Conservation (phyloP, 2,329 filamentous ascomycete species). For the Sporothrix inflata region DNA sequence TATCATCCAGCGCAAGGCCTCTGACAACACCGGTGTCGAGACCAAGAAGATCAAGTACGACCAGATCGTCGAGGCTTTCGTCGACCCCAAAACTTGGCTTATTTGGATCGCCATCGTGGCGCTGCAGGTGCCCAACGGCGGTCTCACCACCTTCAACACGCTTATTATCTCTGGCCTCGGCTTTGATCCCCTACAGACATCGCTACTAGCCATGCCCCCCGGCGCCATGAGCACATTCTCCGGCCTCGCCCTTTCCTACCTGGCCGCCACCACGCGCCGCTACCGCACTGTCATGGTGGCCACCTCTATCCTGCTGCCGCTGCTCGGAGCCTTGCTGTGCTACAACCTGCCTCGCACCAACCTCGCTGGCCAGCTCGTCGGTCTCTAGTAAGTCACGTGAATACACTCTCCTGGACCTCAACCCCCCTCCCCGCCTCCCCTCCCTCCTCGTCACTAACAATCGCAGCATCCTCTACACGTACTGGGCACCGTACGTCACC, state of each 20-base stretch:
- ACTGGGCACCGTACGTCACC: slow-evolving; percentile 35
- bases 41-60: slow-evolving; percentile 33
- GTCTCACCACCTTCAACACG: slow-evolving; percentile 30
- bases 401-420: too few species aligned
- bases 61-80: slow-evolving; percentile 33
- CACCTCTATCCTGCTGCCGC: slow-evolving; percentile 41
- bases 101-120: slow-evolving; percentile 36
- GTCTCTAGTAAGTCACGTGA: slow-evolving; percentile 31
- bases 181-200: slow-evolving; percentile 28
- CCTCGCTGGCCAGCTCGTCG: slow-evolving; percentile 35
- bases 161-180: slow-evolving; percentile 30
- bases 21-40: slow-evolving; percentile 36
- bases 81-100: slow-evolving; percentile 36
- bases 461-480: slow-evolving; percentile 33
- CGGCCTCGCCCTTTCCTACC: slow-evolving; percentile 33
- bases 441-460: background rate
- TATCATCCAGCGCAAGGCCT: slow-evolving; percentile 34
- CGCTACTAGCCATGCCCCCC: slow-evolving; percentile 30
- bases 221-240: slow-evolving; percentile 34
- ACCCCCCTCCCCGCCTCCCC: background rate
- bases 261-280: slow-evolving; percentile 31
- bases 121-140: slow-evolving; percentile 34
- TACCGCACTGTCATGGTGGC: slow-evolving; percentile 37
- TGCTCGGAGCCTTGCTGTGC: slow-evolving; percentile 43
- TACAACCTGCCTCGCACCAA: slow-evolving; percentile 37